phyloP scores from a whole-genome alignment of 257 asterid species.

The Jaltomata sinuosa region DNA sequence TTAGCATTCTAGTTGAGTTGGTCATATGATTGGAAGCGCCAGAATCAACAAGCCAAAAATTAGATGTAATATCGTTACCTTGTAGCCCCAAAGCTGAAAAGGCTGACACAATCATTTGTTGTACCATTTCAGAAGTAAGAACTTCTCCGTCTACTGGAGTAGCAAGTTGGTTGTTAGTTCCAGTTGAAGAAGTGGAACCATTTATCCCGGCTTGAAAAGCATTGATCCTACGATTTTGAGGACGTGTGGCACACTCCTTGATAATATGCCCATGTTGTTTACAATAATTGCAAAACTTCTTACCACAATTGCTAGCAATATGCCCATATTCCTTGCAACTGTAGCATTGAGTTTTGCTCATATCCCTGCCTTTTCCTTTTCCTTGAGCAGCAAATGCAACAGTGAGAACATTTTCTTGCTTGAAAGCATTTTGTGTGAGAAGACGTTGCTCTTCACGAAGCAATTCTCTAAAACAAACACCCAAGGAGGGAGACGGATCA shows the following conservation, averaged over 20 bases:
- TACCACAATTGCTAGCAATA: too few relatives aligned
- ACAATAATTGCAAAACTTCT: neutral
- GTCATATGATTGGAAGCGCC: neutral
- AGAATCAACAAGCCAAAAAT: neutral
- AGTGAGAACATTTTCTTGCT: too few relatives aligned
- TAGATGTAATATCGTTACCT: neutral
- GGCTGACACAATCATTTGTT: too few relatives aligned
- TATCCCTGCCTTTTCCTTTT: neutral
- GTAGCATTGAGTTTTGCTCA: neutral
- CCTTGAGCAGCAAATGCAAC: neutral
- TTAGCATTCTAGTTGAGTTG: neutral
- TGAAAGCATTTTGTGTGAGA: neutral
- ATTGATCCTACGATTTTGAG: neutral
- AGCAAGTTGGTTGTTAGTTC: too few relatives aligned
- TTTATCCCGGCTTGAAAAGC: neutral
- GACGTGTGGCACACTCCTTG: neutral
- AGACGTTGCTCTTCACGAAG: neutral
- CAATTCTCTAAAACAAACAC: neutral
- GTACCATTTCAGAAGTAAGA: too few relatives aligned
- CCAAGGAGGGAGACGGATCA: neutral
- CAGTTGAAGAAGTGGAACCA: neutral
- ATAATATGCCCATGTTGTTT: neutral
- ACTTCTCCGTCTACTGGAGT: too few relatives aligned
- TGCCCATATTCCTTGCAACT: neutral
- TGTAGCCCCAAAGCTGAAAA: neutral